phyloP scores from a whole-genome alignment of 768 basidiomycete genomes.

The Boletus rufocinnamomeus region DNA sequence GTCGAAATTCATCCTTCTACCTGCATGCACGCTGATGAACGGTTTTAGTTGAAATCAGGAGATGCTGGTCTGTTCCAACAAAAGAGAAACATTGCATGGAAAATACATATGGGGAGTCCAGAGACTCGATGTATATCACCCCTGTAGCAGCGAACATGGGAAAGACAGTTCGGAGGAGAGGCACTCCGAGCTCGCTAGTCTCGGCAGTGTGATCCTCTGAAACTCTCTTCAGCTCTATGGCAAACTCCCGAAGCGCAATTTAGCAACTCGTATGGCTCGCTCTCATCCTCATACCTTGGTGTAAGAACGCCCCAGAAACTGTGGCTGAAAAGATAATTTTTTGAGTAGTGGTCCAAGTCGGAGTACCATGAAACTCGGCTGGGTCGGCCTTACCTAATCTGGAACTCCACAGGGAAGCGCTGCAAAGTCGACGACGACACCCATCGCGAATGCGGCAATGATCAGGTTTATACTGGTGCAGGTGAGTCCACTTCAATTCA shows the following conservation, averaged over 20 bases:
- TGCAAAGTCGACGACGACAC: neutral
- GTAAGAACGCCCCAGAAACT: too few species aligned
- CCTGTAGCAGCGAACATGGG: neutral
- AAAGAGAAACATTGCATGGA: neutral
- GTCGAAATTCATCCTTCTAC: neutral
- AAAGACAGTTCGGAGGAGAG: too few species aligned
- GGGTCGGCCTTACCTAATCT: constrained; percentile 16
- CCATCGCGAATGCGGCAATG: constrained; percentile 50
- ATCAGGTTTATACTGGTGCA: constrained; percentile 98
- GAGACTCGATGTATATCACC: neutral
- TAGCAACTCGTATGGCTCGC: too few species aligned
- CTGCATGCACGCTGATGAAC: neutral
- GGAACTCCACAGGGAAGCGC: neutral
- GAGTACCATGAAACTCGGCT: too few species aligned
- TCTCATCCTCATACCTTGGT: too few species aligned
- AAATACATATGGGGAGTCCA: neutral
- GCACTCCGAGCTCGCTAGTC: too few species aligned
- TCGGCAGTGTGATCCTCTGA: too few species aligned
- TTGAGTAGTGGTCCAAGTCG: too few species aligned
- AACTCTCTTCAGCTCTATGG: too few species aligned
- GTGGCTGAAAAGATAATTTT: too few species aligned
- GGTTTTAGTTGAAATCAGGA: neutral
- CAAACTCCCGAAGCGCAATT: too few species aligned
- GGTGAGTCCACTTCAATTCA: constrained; percentile 44
- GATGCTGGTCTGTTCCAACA: neutral